Conservation (phyloP, 306 rosid species). For the Myrica gale region DNA sequence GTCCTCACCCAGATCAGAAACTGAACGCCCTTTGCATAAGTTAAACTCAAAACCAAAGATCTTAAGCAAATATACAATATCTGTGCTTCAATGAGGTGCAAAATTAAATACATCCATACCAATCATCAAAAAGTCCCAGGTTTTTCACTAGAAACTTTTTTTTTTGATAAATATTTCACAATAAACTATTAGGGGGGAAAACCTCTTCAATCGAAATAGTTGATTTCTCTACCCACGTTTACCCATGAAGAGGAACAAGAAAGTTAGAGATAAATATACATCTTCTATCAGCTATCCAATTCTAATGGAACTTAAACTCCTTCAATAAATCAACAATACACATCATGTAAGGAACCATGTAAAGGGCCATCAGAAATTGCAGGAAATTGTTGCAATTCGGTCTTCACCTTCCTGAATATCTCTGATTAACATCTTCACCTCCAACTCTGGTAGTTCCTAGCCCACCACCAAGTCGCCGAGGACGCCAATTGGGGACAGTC, state of each 20-base stretch:
- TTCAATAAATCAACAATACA: not conserved
- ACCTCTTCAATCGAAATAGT: not conserved
- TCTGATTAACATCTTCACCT: conserved; percentile 89
- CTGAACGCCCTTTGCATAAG: not conserved
- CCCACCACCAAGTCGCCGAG: conserved; percentile 97
- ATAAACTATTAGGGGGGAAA: not conserved
- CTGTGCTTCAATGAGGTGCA: conserved; percentile 1
- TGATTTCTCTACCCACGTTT: not conserved
- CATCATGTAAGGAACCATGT: not conserved
- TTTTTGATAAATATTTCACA: no score
- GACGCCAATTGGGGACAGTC: conserved; percentile 99
- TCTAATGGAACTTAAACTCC: not conserved
- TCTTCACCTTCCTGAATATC: conserved; percentile 74
- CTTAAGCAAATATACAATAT: not conserved
- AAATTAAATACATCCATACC: not conserved
- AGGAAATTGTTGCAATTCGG: conserved; percentile 13
- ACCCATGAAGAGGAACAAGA: not conserved
- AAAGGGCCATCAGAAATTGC: not conserved
- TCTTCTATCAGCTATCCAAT: not conserved
- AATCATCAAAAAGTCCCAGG: not conserved
- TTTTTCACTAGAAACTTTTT: not conserved
- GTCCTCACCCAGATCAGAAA: not conserved
- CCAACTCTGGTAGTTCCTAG: conserved; percentile 98
- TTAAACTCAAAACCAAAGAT: not conserved
- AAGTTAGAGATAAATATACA: not conserved